These are phyloP conservation scores for Tephrocybe sp. DNA, from an alignment of 768 basidiomycete genomes.

Conservation along the genomic window DNA sequence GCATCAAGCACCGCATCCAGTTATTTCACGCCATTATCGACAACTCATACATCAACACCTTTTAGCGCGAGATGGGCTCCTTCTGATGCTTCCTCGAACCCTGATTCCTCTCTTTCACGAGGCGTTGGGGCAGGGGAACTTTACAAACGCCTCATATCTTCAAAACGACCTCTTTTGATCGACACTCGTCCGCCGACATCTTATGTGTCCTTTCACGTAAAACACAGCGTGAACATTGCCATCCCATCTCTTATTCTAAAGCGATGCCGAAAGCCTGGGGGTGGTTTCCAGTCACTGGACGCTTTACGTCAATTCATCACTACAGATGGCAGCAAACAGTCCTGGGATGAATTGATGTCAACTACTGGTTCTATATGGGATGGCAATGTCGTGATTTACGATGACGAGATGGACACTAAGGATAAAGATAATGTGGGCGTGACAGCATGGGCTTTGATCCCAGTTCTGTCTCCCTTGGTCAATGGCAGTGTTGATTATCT, in stretches of 20 bases:
- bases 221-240: constrained; percentile 77
- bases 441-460: constrained; percentile 72
- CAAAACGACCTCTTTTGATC: constrained; percentile 65
- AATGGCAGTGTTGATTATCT: constrained; percentile 66
- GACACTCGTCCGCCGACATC: constrained; percentile 76
- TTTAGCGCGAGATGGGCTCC: constrained; percentile 27
- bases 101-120: constrained; percentile 25
- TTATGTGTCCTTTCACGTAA: constrained; percentile 65
- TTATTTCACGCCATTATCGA: constrained; percentile 55
- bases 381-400: constrained; percentile 74
- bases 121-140: constrained; percentile 49
- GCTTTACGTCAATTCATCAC: constrained; percentile 81
- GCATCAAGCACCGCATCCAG: constrained; percentile 40
- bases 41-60: constrained; percentile 24
- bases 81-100: constrained; percentile 20
- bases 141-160: constrained; percentile 47
- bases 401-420: constrained; percentile 73
- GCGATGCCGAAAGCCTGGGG: constrained; percentile 72
- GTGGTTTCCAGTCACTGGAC: constrained; percentile 64
- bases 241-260: constrained; percentile 92
- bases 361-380: constrained; percentile 57
- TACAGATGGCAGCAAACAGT: constrained; percentile 67
- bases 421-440: constrained; percentile 55
- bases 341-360: constrained; percentile 67
- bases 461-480: constrained; percentile 61